Evolutionary conservation across 2,329 filamentous ascomycete species (phyloP).

Genomic region (Verticillium albo-atrum): DNA sequence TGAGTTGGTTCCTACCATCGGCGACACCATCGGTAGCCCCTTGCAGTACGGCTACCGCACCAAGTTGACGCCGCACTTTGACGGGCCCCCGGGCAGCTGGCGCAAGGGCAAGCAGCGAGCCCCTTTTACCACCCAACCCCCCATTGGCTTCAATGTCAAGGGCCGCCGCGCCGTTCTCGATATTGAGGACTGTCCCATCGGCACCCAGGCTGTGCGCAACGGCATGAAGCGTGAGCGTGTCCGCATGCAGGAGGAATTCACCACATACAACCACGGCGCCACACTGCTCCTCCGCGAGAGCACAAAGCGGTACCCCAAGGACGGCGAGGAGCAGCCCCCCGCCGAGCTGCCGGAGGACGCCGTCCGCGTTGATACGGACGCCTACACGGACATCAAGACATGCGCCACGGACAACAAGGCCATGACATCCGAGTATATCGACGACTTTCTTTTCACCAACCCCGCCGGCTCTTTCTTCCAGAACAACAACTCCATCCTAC

Average conservation of each 20-base stretch:
- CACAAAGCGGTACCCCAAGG: conserved; percentile 58
- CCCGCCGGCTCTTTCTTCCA: conserved; percentile 96
- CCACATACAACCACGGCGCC: conserved; percentile 72
- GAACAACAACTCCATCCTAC: conserved; percentile 98
- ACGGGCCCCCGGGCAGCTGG: conserved; percentile 62
- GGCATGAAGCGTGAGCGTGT: conserved; percentile 78
- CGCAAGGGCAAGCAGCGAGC: conserved; percentile 41
- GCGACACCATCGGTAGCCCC: conserved; percentile 84
- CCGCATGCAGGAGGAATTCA: conserved; percentile 66
- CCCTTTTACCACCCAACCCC: conserved; percentile 60
- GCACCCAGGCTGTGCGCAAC: conserved; percentile 75
- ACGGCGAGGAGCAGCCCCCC: conserved; percentile 12
- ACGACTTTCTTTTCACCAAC: conserved; percentile 80
- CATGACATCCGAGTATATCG: conserved; percentile 83
- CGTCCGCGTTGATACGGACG: conserved; percentile 49
- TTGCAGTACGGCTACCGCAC: conserved; percentile 92
- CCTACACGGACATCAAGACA: conserved; percentile 72
- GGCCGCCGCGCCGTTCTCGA: conserved; percentile 77
- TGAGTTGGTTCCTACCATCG: conserved; percentile 68
- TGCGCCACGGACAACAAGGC: conserved; percentile 85
- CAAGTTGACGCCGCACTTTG: conserved; percentile 95
- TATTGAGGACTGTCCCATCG: conserved; percentile 96
- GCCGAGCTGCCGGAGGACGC: conserved; percentile 31
- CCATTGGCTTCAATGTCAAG: conserved; percentile 88
- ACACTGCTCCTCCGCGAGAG: conserved; percentile 87